phyloP scores from a whole-genome alignment of 2,329 filamentous ascomycete species.

The Westerdykella aurantiaca region DNA sequence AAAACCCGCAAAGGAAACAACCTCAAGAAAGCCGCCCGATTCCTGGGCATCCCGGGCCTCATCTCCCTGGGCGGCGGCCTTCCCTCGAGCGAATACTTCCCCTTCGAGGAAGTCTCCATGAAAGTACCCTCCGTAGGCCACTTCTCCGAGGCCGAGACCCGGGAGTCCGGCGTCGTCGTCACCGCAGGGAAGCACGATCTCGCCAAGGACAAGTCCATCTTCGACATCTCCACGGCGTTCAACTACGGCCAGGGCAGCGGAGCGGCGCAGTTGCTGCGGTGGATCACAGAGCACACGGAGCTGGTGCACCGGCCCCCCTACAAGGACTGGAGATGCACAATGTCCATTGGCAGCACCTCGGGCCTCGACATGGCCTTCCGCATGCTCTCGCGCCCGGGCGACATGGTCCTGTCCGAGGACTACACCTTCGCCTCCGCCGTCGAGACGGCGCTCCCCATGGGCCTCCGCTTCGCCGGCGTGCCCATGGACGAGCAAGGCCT shows the following conservation, averaged over 20 bases:
- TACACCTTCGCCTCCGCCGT: constrained; percentile 81
- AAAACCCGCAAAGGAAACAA: constrained; percentile 51
- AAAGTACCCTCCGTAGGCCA: constrained; percentile 64
- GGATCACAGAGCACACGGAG: constrained; percentile 92
- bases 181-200: constrained; percentile 81
- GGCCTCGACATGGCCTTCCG: constrained; percentile 78
- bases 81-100: constrained; percentile 85
- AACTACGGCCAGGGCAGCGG: constrained; percentile 91
- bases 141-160: constrained; percentile 65
- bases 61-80: constrained; percentile 92
- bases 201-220: constrained; percentile 54
- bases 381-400: constrained; percentile 70
- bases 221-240: constrained; percentile 78
- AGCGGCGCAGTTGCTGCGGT: constrained; percentile 79
- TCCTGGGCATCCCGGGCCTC: constrained; percentile 72
- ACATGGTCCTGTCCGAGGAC: constrained; percentile 79
- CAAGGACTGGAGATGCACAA: constrained; percentile 77
- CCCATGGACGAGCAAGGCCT: constrained; percentile 63
- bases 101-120: constrained; percentile 72
- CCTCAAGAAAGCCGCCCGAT: constrained; percentile 76
- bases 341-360: constrained; percentile 81
- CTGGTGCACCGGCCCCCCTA: constrained; percentile 83
- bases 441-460: constrained; percentile 59
- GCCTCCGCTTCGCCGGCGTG: constrained; percentile 55
- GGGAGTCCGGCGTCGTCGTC: constrained; percentile 54